Conservation (phyloP, 2,329 filamentous ascomycete genomes). For the Beauveria sp. region DNA sequence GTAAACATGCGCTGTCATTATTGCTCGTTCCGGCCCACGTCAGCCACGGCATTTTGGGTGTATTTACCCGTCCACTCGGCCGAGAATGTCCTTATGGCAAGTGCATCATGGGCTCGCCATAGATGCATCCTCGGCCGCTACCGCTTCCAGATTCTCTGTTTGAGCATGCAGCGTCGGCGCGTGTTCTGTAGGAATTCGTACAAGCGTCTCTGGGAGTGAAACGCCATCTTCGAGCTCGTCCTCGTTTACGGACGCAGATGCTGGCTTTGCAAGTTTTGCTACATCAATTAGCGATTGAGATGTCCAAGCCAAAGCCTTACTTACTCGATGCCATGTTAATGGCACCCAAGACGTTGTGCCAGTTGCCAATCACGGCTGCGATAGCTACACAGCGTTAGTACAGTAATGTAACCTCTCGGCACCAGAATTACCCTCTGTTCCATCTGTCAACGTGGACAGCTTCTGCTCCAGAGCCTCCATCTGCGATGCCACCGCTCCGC, state of each 20-base stretch:
- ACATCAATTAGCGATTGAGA: neutral
- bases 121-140: conserved; percentile 31
- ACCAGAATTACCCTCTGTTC: conserved; percentile 60
- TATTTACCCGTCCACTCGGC: neutral
- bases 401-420: conserved; percentile 10
- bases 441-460: conserved; percentile 67
- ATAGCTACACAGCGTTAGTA: conserved; percentile 51
- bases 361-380: conserved; percentile 76
- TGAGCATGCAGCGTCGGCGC: conserved; percentile 56
- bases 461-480: conserved; percentile 79
- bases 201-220: conserved; percentile 71
- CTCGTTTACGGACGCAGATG: conserved; percentile 27
- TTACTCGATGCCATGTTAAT: conserved; percentile 81
- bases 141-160: conserved; percentile 42
- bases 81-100: no score
- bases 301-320: conserved; percentile 20
- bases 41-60: neutral
- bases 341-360: conserved; percentile 77
- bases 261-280: conserved; percentile 64
- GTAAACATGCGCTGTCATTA: neutral
- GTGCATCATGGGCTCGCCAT: conserved; percentile 11
- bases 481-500: conserved; percentile 68
- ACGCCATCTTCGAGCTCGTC: conserved; percentile 31
- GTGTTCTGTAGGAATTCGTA: conserved; percentile 78
- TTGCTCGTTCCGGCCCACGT: neutral